Base-by-base conservation (phyloP, 163 green algal genomes). In the Volvox carteri region DNA sequence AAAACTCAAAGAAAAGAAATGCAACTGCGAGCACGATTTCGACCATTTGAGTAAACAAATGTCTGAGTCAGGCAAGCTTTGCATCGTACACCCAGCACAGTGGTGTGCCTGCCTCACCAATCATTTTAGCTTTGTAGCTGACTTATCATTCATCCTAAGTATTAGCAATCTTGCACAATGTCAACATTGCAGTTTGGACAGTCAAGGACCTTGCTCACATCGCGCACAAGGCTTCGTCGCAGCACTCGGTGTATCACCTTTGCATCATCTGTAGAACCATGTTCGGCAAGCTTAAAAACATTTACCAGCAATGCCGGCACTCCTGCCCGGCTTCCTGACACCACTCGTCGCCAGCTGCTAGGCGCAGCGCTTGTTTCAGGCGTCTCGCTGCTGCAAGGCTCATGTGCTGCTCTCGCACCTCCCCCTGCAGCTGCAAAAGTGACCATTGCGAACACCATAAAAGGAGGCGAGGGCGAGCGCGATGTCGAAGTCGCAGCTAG, bases 391-490 rank as follows among this genome's bases (percentile, higher is more conserved):
- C 58, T 86, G 25, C 48, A 85, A 11, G 78, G 56, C 25, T 1
- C 9, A 8, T 54, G 23, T 42, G 56, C 56, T 25, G 77, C n/a
- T 2, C 9, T 75, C 33, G 30, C 16, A 9, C 39, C 78, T 41
- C 23, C 14, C 37, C 5, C 37, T 4, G 78, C 56, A 14, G 37
- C 56, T 33, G 78, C 78, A 21, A 75, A 60, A 9, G 78, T 86
- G 4, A 44, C 54, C 78, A 75, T 86, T 11, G 56, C 37, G 1
- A 44, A 28, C 23, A 4, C 58, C 9, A 60, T 56, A 37, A 60
- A 75, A 58, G 78, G 56, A 19, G 39, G 25, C 23, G 78, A 86
- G 39, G 78, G 78, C 16, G 78, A 75, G 78, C 78, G 78, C 37
- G 56, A 75, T 39, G 30, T 86, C 39, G 56, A 86, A 56, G 42